A percentile compares a stretch with the other conserved stretches of the same genome.
Evolutionary conservation across 1,284 basidiomycete genomes (phyloP).

Genomic region (Stygiomarasmius scandens): DNA sequence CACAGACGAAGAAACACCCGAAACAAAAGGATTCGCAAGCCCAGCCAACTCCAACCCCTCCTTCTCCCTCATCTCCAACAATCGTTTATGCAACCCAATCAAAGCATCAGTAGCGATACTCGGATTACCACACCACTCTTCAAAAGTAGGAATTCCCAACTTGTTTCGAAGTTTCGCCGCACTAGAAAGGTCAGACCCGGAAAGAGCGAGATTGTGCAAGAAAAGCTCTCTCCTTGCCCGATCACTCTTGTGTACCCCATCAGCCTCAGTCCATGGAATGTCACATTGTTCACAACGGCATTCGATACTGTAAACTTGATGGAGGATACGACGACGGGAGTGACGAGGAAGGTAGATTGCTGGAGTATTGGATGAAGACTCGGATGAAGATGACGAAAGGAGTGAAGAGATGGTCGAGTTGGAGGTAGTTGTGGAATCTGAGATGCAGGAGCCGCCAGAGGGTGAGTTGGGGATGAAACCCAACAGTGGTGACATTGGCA

Average conservation of each 20-base stretch:
- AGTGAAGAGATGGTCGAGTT: neutral
- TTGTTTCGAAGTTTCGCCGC: neutral
- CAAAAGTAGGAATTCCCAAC: neutral
- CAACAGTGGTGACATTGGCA: too few relatives aligned
- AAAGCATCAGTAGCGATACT: neutral
- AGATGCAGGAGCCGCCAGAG: too few relatives aligned
- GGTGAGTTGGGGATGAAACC: too few relatives aligned
- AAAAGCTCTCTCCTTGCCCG: neutral
- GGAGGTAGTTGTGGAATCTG: neutral
- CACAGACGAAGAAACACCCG: too few relatives aligned
- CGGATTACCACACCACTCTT: neutral
- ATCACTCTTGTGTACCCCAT: neutral
- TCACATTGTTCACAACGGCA: neutral
- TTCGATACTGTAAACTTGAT: neutral
- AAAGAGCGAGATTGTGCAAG: neutral
- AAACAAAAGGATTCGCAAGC: neutral
- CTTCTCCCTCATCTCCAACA: neutral
- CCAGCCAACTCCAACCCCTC: neutral
- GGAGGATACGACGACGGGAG: neutral
- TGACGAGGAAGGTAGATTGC: neutral
- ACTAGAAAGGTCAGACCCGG: neutral
- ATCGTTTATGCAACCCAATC: neutral
- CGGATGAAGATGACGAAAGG: neutral
- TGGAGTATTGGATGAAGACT: neutral
- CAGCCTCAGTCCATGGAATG: neutral